phyloP scores from a whole-genome alignment of 768 basidiomycete species.

The Panus rudis region DNA sequence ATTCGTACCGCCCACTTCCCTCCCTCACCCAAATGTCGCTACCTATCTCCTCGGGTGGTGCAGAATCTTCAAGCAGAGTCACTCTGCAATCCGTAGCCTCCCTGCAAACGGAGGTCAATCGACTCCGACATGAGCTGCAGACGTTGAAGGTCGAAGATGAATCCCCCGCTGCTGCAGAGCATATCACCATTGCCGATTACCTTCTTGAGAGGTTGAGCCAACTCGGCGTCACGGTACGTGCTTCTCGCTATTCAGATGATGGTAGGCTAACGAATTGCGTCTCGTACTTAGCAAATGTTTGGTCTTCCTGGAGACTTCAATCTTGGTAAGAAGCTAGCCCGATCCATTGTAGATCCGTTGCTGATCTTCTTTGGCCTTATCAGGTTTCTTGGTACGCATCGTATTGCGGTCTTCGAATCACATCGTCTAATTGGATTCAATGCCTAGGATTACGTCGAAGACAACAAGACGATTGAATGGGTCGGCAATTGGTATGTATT shows the following conservation, averaged over 20 bases:
- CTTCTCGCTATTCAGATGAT: background rate
- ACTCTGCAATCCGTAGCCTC: slow-evolving; percentile 19
- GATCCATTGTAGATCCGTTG: background rate
- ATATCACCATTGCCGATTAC: slow-evolving; percentile 51
- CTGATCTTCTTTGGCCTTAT: background rate
- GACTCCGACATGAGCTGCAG: slow-evolving; percentile 40
- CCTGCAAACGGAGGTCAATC: slow-evolving; percentile 39
- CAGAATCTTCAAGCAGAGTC: too few relatives aligned
- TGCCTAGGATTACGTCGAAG: slow-evolving; percentile 75
- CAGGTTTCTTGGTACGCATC: slow-evolving; percentile 39
- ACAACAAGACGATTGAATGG: slow-evolving; percentile 73
- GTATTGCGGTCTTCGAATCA: background rate
- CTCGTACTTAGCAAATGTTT: slow-evolving; percentile 56
- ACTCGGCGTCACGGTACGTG: slow-evolving; percentile 51
- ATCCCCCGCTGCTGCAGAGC: slow-evolving; percentile 22
- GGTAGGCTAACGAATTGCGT: background rate
- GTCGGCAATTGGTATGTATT: slow-evolving; percentile 69
- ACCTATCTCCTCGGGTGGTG: slow-evolving; percentile 3
- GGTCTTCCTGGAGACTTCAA: slow-evolving; percentile 89
- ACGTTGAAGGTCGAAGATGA: slow-evolving; percentile 32
- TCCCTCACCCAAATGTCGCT: background rate
- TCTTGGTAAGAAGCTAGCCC: slow-evolving; percentile 38
- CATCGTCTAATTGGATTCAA: background rate
- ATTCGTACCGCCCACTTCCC: too few relatives aligned
- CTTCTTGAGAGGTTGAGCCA: slow-evolving; percentile 57